These are phyloP conservation scores for Lycium barbarum DNA, from an alignment of 257 asterid species.

Conservation along the genomic window DNA sequence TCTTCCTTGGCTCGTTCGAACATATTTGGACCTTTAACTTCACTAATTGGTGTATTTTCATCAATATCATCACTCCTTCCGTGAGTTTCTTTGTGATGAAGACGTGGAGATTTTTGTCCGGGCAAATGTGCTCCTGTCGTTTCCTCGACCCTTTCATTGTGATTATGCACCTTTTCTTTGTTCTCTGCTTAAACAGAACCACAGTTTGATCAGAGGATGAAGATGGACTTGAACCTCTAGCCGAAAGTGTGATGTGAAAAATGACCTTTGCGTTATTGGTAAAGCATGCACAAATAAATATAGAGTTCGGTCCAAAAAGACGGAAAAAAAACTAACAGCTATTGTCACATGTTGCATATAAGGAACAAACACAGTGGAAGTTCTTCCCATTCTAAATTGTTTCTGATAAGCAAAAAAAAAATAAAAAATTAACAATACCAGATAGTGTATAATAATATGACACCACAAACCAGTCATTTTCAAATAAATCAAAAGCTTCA, in stretches of 20 bases:
- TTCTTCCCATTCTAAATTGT: not conserved
- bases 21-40: conserved; percentile 73
- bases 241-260: not conserved
- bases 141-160: conserved; percentile 42
- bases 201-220: not conserved
- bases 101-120: conserved; percentile 40
- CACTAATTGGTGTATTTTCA: conserved; percentile 55
- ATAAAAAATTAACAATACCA: not conserved
- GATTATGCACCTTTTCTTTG: conserved; percentile 38
- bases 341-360: not conserved
- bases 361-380: not conserved
- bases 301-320: too few relatives aligned
- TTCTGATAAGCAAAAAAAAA: not conserved
- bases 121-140: conserved; percentile 39
- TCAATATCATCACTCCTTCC: conserved; percentile 69
- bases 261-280: not conserved
- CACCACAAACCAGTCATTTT: not conserved
- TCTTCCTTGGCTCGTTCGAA: conserved; percentile 93
- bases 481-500: not conserved
- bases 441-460: not conserved
- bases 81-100: conserved; percentile 76
- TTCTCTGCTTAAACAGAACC: conserved; percentile 42
- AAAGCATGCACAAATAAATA: not conserved
- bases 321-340: not conserved
- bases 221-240: not conserved